Evolutionary conservation across 139 green algal genomes (phyloP).

Genomic region (Coelastrella sp.): DNA sequence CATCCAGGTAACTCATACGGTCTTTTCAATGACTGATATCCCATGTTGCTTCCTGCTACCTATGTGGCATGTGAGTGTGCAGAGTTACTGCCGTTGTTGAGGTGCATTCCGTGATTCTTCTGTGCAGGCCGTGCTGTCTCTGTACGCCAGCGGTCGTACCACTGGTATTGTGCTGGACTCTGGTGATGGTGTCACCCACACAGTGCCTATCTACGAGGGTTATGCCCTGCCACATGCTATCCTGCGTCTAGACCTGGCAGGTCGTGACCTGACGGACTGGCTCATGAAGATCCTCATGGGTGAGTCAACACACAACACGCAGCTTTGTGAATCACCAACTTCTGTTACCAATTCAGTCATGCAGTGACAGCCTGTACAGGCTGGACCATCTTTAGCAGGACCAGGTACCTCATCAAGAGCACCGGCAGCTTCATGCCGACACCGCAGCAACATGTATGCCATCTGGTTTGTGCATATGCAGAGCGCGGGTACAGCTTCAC

Average conservation of each 20-base stretch:
- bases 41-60: background rate
- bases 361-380: background rate
- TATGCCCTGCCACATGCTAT: slow-evolving; percentile 98
- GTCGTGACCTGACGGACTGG: slow-evolving; percentile 97
- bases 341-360: too few species aligned
- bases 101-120: background rate
- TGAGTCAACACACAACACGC: background rate
- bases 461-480: slow-evolving; percentile 28
- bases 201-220: slow-evolving; percentile 98
- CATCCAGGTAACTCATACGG: slow-evolving; percentile 78
- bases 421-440: too few species aligned
- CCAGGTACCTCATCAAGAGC: too few species aligned
- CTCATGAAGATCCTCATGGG: slow-evolving; percentile 94
- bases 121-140: slow-evolving; percentile 96
- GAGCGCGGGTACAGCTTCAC: slow-evolving; percentile 99
- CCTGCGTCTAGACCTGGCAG: slow-evolving; percentile 94
- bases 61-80: background rate
- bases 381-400: background rate
- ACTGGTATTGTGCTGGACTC: slow-evolving; percentile 99
- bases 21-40: background rate
- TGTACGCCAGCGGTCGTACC: slow-evolving; percentile 97
- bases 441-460: too few species aligned
- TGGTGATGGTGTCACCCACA: slow-evolving; percentile 97
- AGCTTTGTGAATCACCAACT: too few species aligned
- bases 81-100: background rate